A percentile compares a stretch with the other conserved stretches of the same genome.
Conservation (phyloP, 345 rosid genomes). For the Aquilaria malaccensis region DNA sequence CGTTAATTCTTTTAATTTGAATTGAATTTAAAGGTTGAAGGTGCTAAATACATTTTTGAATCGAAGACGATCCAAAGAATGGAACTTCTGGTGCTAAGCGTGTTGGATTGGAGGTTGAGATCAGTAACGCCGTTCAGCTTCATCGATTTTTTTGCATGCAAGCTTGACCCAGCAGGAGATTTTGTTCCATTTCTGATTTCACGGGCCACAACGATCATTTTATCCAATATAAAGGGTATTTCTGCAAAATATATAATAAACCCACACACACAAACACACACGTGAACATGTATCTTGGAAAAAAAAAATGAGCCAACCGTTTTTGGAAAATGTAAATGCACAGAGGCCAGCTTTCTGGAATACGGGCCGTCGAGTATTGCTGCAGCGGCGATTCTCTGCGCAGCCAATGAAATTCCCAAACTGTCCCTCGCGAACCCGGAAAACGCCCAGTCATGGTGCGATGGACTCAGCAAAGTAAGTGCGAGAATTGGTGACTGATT, state of each 20-base stretch:
- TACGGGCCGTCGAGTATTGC: slow-evolving; percentile 91
- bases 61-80: slow-evolving; percentile 79
- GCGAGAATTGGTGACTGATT: too few species aligned
- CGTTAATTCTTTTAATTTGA: neutral
- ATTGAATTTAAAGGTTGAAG: slow-evolving; percentile 41
- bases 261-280: neutral
- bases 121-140: slow-evolving; percentile 86
- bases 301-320: too few species aligned
- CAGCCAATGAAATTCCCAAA: slow-evolving; percentile 73
- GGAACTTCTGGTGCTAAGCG: slow-evolving; percentile 83
- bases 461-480: slow-evolving; percentile 83
- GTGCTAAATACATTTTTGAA: slow-evolving; percentile 67
- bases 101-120: slow-evolving; percentile 91
- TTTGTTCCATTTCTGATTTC: slow-evolving; percentile 51
- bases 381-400: slow-evolving; percentile 84
- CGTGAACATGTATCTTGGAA: neutral
- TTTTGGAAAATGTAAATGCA: slow-evolving; percentile 7
- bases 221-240: slow-evolving; percentile 79
- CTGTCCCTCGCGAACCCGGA: slow-evolving; percentile 57
- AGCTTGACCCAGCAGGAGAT: slow-evolving; percentile 67
- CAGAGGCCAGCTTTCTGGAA: slow-evolving; percentile 89
- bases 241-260: neutral
- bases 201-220: slow-evolving; percentile 64
- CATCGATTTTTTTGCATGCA: slow-evolving; percentile 80
- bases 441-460: slow-evolving; percentile 90